Percentiles rank a stretch among this genome's conserved stretches.
phyloP scores from a whole-genome alignment of 179 eudicot species.

The Spinacia oleracea region DNA sequence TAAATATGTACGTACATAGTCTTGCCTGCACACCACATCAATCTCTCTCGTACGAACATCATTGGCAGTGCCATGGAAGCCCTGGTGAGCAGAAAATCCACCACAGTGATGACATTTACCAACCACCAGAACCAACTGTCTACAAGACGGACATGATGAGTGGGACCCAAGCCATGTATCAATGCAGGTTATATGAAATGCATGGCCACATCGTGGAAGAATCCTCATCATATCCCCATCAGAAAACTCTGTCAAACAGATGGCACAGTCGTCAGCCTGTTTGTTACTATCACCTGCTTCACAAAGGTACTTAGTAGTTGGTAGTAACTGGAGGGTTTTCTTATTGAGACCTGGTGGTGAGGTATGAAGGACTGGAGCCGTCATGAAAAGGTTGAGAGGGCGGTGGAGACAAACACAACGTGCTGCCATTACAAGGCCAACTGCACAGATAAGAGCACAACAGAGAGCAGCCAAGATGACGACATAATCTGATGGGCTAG shows the following conservation, averaged over 20 bases:
- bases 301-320: constrained; percentile 33
- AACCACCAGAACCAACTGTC: constrained; percentile 38
- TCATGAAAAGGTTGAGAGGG: constrained; percentile 2
- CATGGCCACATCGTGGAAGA: constrained; percentile 45
- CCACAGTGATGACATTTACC: constrained; percentile 43
- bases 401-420: constrained; percentile 32
- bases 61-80: constrained; percentile 18
- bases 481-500: constrained; percentile 34
- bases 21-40: constrained; percentile 27
- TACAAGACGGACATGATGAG: constrained; percentile 51
- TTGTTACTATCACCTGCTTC: constrained; percentile 12
- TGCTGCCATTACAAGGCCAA: constrained; percentile 41
- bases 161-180: constrained; percentile 47
- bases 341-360: constrained; percentile 42
- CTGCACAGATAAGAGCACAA: constrained; percentile 41
- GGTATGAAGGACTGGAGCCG: constrained; percentile 22
- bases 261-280: constrained; percentile 39
- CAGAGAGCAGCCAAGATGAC: constrained; percentile 42
- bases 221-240: constrained; percentile 45
- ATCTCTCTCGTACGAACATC: constrained; percentile 26
- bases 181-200: constrained; percentile 42
- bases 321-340: constrained; percentile 34
- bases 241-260: constrained; percentile 41
- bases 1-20: constrained; percentile 32
- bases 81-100: constrained; percentile 33